phyloP scores from a whole-genome alignment of 73 alveolate species.

The Uronychia binucleata region DNA sequence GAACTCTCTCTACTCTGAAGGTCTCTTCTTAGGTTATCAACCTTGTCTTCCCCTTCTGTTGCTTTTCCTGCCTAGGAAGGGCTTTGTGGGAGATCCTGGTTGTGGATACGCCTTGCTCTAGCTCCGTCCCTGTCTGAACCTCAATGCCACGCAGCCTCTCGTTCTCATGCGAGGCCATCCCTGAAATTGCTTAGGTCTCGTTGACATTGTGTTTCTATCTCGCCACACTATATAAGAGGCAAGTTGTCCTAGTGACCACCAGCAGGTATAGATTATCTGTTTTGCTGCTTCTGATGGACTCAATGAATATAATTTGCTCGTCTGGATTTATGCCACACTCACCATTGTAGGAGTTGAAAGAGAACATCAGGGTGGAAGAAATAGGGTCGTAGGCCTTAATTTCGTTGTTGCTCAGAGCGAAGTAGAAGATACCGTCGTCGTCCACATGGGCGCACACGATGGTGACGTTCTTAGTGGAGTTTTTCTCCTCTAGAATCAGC shows the following conservation, averaged over 20 bases:
- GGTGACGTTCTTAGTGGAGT: not conserved
- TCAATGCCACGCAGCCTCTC: no score
- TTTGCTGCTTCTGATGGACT: constrained; percentile 31
- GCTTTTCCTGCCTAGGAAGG: no score
- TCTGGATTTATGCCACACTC: not conserved
- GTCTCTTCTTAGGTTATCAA: no score
- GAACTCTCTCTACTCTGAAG: no score
- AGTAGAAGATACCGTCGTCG: not conserved
- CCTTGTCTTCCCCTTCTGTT: no score
- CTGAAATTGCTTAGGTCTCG: no score
- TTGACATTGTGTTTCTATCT: not conserved
- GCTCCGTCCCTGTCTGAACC: no score
- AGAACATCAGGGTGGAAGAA: not conserved
- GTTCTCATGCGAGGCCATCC: no score
- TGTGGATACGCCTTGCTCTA: no score
- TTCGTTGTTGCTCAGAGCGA: not conserved
- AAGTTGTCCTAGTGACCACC: constrained; percentile 59
- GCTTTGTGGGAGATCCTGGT: no score
- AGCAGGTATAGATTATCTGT: constrained; percentile 24
- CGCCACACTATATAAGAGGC: constrained; percentile 34
- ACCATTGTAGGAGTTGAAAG: not conserved
- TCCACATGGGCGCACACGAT: not conserved
- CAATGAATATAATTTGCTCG: constrained; percentile 49
- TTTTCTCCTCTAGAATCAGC: not conserved
- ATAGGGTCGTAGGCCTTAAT: not conserved